phyloP scores from a whole-genome alignment of 2,329 filamentous ascomycete species.

The Stemphylium beticola region DNA sequence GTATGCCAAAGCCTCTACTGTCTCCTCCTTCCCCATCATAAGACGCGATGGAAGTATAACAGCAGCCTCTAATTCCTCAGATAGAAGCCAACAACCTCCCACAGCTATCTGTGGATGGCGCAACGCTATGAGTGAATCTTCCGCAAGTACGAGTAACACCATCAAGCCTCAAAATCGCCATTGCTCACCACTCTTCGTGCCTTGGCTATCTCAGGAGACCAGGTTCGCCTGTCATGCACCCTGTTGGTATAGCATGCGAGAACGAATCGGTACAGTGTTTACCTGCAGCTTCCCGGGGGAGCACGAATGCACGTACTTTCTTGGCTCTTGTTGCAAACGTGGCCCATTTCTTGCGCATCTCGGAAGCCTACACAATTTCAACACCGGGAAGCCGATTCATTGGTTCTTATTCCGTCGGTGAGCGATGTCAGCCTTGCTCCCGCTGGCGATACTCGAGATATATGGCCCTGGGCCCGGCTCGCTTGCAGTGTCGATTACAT shows the following conservation, averaged over 20 bases:
- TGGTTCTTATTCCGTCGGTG: constrained; percentile 26
- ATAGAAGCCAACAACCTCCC: not conserved
- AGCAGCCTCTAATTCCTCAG: not conserved
- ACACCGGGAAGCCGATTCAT: constrained; percentile 15
- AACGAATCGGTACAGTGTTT: constrained; percentile 37
- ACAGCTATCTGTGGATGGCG: constrained; percentile 1
- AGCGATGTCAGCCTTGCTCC: constrained; percentile 17
- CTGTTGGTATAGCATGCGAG: constrained; percentile 23
- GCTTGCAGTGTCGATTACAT: not conserved
- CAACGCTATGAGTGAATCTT: constrained; percentile 4
- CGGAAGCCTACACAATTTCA: constrained; percentile 22
- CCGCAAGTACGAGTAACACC: constrained; percentile 15
- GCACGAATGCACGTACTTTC: constrained; percentile 40
- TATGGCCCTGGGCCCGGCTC: constrained; percentile 7
- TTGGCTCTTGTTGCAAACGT: constrained; percentile 42
- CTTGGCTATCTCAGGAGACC: constrained; percentile 9
- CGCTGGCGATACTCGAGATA: constrained; percentile 35
- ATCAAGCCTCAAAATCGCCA: constrained; percentile 1
- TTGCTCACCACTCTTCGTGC: constrained; percentile 13
- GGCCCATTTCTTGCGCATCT: constrained; percentile 29
- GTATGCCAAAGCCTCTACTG: not conserved
- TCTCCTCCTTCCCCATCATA: not conserved
- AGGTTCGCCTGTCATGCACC: constrained; percentile 19
- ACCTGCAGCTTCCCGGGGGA: constrained; percentile 38
- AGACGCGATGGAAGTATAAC: not conserved